Base-by-base conservation (phyloP, 345 rosid genomes). In the Excoecaria agallocha region DNA sequence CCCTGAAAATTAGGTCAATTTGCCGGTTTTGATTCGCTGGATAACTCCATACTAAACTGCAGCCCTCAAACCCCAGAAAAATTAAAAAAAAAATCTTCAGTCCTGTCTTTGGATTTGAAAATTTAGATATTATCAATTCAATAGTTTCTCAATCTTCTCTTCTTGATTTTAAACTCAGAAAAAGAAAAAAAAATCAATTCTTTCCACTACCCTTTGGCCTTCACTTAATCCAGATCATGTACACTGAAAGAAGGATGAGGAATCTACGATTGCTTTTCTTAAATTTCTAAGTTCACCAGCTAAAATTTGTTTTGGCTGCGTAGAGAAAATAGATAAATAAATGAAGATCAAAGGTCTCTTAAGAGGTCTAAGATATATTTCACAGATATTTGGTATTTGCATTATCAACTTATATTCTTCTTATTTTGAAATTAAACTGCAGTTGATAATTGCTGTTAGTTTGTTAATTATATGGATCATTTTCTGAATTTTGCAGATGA, bases 361-460 rank as follows among this genome's bases (percentile, higher is more conserved):
- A 1, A 88, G 81, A 82, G 90, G 97, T 66, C 70, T 91, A 2
- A 87, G 83, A 69, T 84, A 80, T 73, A 79, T 91, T 19, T 65
- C 85, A 37, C 89, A 86, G 6, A 84, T 86, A 17, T 89, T 89
- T 49, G 90, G 93, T 89, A 51, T n/a, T n/a, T 19, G 83, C 69
- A n/a, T 16, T 20, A 1, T 43, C 48, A 43, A 43, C 4, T 60
- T 19, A 8, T 57, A 20, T 57, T 5, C 35, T 60, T 38, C 17
- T 60, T 56, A 57, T 45, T 38, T 22, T 24, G 13, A 35, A 24
- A 22, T 52, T 43, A 43, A 43, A 6, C 48, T 43, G 9, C 48
- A 43, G 48, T 43, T 43, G 5, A 1, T 43, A 5, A 30, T 30
- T 30, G 30, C 2, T 4, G 6, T 8, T 43, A 6, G 48, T 1